Percentiles rank a stretch among this genome's conserved stretches.
Conservation (phyloP, 106 monocot genomes). For the Dendrobium catenatum region DNA sequence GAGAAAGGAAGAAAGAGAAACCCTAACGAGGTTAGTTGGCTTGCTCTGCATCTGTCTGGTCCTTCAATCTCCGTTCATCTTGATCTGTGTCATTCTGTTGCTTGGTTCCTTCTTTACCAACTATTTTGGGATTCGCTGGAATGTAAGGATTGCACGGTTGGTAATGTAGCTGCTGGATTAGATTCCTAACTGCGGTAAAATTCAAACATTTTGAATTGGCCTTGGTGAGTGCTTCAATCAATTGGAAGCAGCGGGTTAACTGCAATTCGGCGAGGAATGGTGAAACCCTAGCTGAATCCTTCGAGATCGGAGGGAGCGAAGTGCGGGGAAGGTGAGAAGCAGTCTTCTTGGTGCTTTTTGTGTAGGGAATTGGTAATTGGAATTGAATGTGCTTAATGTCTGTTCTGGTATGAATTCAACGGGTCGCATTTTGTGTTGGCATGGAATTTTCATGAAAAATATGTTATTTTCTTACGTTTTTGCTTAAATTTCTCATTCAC, state of each 20-base stretch:
- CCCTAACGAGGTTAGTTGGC: slow-evolving; percentile 12
- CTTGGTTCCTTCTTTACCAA: not conserved
- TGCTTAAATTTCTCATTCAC: not conserved
- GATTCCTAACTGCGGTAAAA: not conserved
- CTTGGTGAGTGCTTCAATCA: not conserved
- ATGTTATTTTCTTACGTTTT: not conserved
- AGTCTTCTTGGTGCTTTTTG: not conserved
- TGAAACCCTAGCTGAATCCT: slow-evolving; percentile 1
- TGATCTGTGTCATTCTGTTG: not conserved
- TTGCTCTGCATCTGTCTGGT: not conserved
- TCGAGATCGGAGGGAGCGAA: slow-evolving; percentile 12
- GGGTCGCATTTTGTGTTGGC: not conserved
- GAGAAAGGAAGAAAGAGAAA: slow-evolving; percentile 11
- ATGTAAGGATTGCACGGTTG: slow-evolving; percentile 8
- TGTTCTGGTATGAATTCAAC: not conserved
- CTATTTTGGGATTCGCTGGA: not conserved
- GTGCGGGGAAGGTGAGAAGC: slow-evolving; percentile 9
- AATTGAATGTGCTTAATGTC: not conserved
- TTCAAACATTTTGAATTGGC: not conserved
- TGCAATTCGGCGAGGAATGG: not conserved
- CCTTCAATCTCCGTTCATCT: not conserved
- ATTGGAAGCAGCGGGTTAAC: not conserved
- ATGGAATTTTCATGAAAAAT: not conserved
- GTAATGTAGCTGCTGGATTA: not conserved
- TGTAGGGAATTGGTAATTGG: not conserved